Conservation (phyloP, 345 rosid species). For the Eucalyptus regnans region DNA sequence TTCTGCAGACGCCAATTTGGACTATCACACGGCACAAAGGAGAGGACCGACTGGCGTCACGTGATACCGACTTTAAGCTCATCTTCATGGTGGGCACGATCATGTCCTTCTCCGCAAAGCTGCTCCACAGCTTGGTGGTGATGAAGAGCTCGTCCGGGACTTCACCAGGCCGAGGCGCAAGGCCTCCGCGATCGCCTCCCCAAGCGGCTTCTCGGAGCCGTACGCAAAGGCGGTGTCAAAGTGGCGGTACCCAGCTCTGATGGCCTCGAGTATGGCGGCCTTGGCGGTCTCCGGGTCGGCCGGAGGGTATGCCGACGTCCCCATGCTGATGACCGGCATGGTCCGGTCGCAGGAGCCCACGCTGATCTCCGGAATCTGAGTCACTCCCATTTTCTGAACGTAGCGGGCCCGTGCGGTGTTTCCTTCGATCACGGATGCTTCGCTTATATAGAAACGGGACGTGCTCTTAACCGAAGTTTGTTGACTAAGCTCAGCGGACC, state of each 20-base stretch:
- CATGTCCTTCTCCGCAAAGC: constrained; percentile 1
- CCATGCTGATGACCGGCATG: constrained; percentile 15
- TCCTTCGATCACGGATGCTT: background rate
- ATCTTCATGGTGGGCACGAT: constrained; percentile 7
- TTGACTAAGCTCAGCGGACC: background rate
- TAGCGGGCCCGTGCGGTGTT: background rate
- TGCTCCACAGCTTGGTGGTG: constrained; percentile 11
- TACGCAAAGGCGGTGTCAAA: constrained; percentile 9
- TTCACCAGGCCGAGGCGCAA: constrained; percentile 8
- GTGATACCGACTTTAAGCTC: constrained; percentile 2
- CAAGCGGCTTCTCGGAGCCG: constrained; percentile 2
- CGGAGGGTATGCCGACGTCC: background rate
- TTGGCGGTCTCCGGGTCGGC: background rate
- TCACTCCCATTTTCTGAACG: background rate
- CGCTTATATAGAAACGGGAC: background rate
- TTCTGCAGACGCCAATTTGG: background rate
- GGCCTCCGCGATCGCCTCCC: constrained; percentile 10
- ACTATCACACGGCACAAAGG: background rate
- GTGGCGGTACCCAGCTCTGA: constrained; percentile 12
- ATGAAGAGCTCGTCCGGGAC: constrained; percentile 18
- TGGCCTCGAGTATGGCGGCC: constrained; percentile 11
- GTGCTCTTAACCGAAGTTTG: background rate
- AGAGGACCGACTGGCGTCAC: background rate
- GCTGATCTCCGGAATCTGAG: background rate
- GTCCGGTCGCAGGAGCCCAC: background rate